Evolutionary conservation across 148 eudicot species (phyloP).

Genomic region (Chenopodium quinoa): DNA sequence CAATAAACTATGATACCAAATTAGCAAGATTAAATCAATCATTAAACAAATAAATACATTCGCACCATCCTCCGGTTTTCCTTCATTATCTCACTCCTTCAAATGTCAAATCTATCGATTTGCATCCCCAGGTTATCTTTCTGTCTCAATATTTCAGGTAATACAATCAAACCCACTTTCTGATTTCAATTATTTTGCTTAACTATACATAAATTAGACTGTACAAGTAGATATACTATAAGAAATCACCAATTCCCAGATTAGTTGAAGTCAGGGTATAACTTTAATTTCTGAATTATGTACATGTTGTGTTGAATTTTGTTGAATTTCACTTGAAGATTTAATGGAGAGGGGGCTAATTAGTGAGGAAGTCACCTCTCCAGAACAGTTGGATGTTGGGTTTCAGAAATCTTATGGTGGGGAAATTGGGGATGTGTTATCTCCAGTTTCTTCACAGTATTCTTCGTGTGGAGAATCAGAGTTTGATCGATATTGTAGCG

Average conservation of each 20-base stretch:
- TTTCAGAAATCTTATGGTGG: slow-evolving; percentile 39
- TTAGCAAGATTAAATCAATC: no score
- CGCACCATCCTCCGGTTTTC: no score
- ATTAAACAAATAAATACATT: no score
- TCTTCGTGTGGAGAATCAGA: slow-evolving; percentile 94
- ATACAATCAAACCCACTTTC: slow-evolving; percentile 13
- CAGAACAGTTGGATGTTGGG: slow-evolving; percentile 31
- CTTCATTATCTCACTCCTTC: not conserved
- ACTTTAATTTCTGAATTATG: not conserved
- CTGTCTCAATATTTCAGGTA: slow-evolving; percentile 11
- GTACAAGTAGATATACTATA: not conserved
- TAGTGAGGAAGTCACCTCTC: slow-evolving; percentile 27
- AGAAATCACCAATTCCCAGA: not conserved
- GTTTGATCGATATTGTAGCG: slow-evolving; percentile 88
- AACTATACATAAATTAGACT: not conserved
- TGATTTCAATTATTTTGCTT: not conserved
- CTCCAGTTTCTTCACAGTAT: slow-evolving; percentile 59
- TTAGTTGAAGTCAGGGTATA: not conserved
- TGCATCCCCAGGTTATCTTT: slow-evolving; percentile 10
- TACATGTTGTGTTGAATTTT: not conserved
- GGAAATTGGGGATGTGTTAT: slow-evolving; percentile 23
- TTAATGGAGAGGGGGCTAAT: slow-evolving; percentile 45
- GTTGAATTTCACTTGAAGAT: slow-evolving; percentile 34
- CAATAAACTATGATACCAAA: no score
- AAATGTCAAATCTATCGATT: not conserved